These are phyloP conservation scores for Xerocomellus intermedius DNA, from an alignment of 768 basidiomycete species.

Conservation along the genomic window DNA sequence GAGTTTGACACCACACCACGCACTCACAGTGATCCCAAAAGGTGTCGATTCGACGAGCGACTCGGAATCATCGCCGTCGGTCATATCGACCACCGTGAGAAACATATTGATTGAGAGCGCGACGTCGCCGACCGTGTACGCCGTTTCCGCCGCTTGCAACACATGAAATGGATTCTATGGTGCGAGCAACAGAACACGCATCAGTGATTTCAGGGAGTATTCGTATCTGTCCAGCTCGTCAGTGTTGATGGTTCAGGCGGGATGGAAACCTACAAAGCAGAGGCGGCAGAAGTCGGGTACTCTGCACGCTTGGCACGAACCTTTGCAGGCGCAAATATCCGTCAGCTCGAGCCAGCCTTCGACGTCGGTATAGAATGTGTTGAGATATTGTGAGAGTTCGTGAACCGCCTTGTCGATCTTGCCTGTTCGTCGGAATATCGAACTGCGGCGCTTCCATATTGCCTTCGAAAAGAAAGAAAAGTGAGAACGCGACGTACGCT, in stretches of 20 bases:
- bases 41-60: slow-evolving; percentile 51
- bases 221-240: slow-evolving; percentile 53
- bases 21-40: slow-evolving; percentile 56
- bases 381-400: slow-evolving; percentile 70
- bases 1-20: slow-evolving; percentile 83
- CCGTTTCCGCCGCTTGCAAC: slow-evolving; percentile 83
- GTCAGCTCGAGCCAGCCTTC: slow-evolving; percentile 89
- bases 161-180: slow-evolving; percentile 86
- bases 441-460: slow-evolving; percentile 79
- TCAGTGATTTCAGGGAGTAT: slow-evolving; percentile 67
- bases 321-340: slow-evolving; percentile 76
- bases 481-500: not conserved
- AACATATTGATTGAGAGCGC: slow-evolving; percentile 77
- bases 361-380: slow-evolving; percentile 85
- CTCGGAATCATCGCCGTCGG: slow-evolving; percentile 52
- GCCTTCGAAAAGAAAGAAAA: slow-evolving; percentile 35
- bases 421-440: slow-evolving; percentile 63
- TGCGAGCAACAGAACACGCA: slow-evolving; percentile 76
- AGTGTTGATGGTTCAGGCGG: not conserved
- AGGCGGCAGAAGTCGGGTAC: no score
- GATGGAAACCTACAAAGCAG: slow-evolving; percentile 50
- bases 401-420: slow-evolving; percentile 65
- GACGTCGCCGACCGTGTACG: slow-evolving; percentile 74
- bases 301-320: no score
- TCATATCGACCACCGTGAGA: slow-evolving; percentile 78